Base-by-base conservation (phyloP, 2,329 filamentous ascomycete genomes). In the Aureobasidium musti region DNA sequence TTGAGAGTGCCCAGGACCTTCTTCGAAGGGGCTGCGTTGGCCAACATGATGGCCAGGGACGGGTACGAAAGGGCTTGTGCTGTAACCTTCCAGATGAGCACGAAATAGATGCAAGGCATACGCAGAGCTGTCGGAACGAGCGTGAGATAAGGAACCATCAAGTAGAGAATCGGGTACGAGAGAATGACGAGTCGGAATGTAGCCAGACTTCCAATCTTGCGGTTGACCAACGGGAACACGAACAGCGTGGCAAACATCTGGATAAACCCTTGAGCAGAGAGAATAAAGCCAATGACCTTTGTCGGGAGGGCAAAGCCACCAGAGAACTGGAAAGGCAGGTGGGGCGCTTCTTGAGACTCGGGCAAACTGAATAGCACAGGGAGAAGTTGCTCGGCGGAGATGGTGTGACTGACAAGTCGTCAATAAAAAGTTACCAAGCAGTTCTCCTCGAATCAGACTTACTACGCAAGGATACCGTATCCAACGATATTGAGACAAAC, bases 381-480 rank as follows among this genome's bases (percentile, higher is more conserved):
- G 72, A 98, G 88, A 57, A 98, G 85, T 74, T 97, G 91, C 78
- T 99, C 95, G 72, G 96, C 95, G 0, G 93, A 96, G 79, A 99
- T 97, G 14, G 94, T 97, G 80, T 98, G 94, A 80, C 93, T 97
- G 73, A 47, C 69, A 37, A 41, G 35, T 19, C 39, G 64, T 47
- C 26, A 60, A 30, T 21, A n/a, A 17, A n/a, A 3, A 19, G 28
- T 23, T 28, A 26, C 21, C 10, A 65, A 67, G 70, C 39, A 71
- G 71, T 28, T 8, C 7, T 69, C 17, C 7, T 69, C 66, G 23
- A 23, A 21, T 28, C 37, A 21, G 45, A 66, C 92, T 86, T 84
- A 97, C 92, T 96, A 97, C 70, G 94, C 94, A 68, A 98, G 82
- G 72, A 98, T 92, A 52, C 93, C 94, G 75, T 96, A 97, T 63